Base-by-base conservation (phyloP, 2,329 filamentous ascomycete genomes). In the Knoxdaviesia capensis region DNA sequence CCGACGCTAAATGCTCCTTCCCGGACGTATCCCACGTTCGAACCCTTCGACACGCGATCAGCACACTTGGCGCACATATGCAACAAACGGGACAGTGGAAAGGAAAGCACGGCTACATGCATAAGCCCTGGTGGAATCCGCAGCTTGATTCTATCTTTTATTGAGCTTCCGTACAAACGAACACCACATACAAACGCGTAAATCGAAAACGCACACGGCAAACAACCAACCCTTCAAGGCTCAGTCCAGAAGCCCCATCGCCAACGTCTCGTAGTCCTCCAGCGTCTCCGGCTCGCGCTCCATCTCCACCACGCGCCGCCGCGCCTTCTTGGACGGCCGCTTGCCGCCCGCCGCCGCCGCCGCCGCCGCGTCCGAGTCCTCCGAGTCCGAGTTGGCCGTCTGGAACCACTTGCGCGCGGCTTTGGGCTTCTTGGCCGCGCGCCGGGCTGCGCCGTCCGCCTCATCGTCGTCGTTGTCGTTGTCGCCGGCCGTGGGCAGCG, bases 221-320 rank as follows among this genome's bases (percentile, higher is more conserved):
- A 20, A 2, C 20, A 20, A 3, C 20, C 20, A 20, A 20, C 20
- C 20, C 20, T 3, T 3, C 20, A 20, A 20, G 20, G 3, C 20
- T 20, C 57, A 59, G 46, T 72, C 71, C 54, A 92, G 58, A 56
- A 90, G 59, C 4, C 79, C 80, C 38, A 78, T 71, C 43, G 84
- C 84, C 59, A 88, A 59, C 36, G 77, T 74, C 60, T 88, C 82
- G 50, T 86, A 65, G 57, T 87, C 81, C 56, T 85, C 79, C 51
- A 88, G 61, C 36, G 80, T 87, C 59, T 86, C 78, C 8, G 80
- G 81, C 61, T 84, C 77, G 41, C 76, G 69, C 9, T 66, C 66
- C 50, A 73, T 66, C 59, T 72, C 70, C 52, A 78, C 67, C 39
- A 75, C 68, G 59, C 67, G 69, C 54, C 66, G 62, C 43, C 62